Evolutionary conservation across 345 rosid species (phyloP).

Genomic region (Citrus inodora): DNA sequence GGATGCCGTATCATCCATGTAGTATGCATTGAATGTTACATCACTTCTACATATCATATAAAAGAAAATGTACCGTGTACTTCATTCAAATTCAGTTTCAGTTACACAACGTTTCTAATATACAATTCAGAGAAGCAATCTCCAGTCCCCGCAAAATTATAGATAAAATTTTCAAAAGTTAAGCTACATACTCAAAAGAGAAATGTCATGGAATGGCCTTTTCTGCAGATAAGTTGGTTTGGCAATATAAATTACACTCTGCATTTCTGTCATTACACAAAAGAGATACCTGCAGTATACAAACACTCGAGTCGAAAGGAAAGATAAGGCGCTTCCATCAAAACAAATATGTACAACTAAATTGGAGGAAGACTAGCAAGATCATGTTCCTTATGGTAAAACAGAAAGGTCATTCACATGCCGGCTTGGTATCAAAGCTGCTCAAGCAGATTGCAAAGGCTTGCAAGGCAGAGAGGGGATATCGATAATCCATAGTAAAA

Average conservation of each 20-base stretch:
- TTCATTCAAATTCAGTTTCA: not conserved
- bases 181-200: slow-evolving; percentile 11
- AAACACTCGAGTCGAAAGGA: slow-evolving; percentile 2
- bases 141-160: not conserved
- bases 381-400: slow-evolving; percentile 13
- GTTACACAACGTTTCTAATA: not conserved
- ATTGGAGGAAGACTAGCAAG: slow-evolving; percentile 16
- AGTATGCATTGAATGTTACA: not conserved
- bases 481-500: slow-evolving; percentile 92
- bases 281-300: slow-evolving; percentile 11
- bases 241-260: slow-evolving; percentile 18
- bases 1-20: slow-evolving; percentile 24
- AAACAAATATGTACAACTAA: slow-evolving; percentile 41
- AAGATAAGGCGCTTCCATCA: slow-evolving; percentile 19
- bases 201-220: not conserved
- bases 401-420: slow-evolving; percentile 57
- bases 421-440: slow-evolving; percentile 94
- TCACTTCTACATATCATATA: slow-evolving; percentile 8
- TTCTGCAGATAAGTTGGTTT: slow-evolving; percentile 13
- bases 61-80: slow-evolving; percentile 9
- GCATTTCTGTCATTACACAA: slow-evolving; percentile 1
- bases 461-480: slow-evolving; percentile 93
- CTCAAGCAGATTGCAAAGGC: slow-evolving; percentile 96
- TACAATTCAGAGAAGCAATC: not conserved
- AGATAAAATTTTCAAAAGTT: slow-evolving; percentile 1